A percentile compares a stretch with the other conserved stretches of the same genome.
phyloP scores from a whole-genome alignment of 148 eudicot species.

The Nepenthes mirabilis region DNA sequence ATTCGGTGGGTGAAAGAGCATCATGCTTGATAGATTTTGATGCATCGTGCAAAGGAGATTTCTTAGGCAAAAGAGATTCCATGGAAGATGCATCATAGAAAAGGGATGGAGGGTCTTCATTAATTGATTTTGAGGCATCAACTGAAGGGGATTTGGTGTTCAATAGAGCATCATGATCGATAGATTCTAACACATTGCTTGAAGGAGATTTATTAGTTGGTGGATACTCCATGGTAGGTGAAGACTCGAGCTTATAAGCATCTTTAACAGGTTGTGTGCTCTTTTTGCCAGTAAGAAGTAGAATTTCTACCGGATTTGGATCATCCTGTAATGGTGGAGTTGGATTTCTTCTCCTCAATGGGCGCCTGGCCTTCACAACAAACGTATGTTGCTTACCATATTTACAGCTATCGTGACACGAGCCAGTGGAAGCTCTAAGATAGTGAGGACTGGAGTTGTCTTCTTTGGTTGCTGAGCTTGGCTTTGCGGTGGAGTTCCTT shows the following conservation, averaged over 20 bases:
- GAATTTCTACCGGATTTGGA: constrained; percentile 11
- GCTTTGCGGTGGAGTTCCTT: constrained; percentile 18
- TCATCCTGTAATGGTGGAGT: constrained; percentile 12
- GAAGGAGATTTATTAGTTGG: constrained; percentile 10
- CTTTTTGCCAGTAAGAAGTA: constrained; percentile 27
- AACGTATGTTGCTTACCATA: constrained; percentile 34
- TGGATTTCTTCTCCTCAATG: constrained; percentile 18
- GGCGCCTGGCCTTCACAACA: constrained; percentile 27
- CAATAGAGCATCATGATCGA: constrained; percentile 4
- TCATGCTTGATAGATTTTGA: constrained; percentile 8
- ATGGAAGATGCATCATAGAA: constrained; percentile 7
- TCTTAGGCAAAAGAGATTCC: constrained; percentile 9
- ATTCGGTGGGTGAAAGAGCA: constrained; percentile 1
- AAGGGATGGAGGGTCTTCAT: constrained; percentile 11
- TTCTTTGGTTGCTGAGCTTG: constrained; percentile 13
- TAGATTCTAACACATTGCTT: constrained; percentile 4
- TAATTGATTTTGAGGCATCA: constrained; percentile 7
- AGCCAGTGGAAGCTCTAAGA: constrained; percentile 79
- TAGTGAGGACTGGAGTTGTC: constrained; percentile 32
- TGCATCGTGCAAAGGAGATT: constrained; percentile 11
- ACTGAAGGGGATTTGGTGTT: constrained; percentile 8
- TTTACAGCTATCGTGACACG: constrained; percentile 86
- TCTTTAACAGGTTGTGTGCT: constrained; percentile 6
- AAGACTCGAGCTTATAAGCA: constrained; percentile 17
- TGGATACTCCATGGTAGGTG: constrained; percentile 1